Conservation (phyloP, 129 eudicot species). For the carrot (Daucus carota) region DNA sequence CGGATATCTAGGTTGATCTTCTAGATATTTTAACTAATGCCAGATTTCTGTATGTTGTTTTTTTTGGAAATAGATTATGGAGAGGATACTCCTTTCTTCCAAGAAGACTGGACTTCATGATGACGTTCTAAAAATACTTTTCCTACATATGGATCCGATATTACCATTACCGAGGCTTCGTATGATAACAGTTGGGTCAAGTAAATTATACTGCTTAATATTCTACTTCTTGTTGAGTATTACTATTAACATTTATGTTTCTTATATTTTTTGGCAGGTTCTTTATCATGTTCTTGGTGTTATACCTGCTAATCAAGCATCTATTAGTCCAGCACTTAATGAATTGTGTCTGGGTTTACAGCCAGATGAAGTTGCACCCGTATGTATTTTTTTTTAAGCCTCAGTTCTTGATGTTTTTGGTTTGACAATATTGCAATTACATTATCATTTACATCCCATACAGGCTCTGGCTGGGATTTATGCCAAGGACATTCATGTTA, state of each 20-base stretch:
- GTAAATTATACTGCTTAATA: not conserved
- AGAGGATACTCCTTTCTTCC: constrained; percentile 74
- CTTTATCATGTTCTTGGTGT: constrained; percentile 90
- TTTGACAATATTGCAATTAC: not conserved
- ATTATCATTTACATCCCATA: constrained; percentile 8
- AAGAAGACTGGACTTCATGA: constrained; percentile 92
- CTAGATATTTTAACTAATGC: not conserved
- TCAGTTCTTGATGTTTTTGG: constrained; percentile 1
- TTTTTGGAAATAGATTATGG: constrained; percentile 55
- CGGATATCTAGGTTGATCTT: not conserved
- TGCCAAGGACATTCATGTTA: constrained; percentile 94
- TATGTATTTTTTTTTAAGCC: constrained; percentile 26
- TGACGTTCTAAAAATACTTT: constrained; percentile 74
- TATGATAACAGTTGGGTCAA: constrained; percentile 79
- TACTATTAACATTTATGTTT: not conserved
- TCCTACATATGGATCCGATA: constrained; percentile 81
- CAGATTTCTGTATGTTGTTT: not conserved
- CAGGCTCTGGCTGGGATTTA: constrained; percentile 91
- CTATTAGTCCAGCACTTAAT: constrained; percentile 86
- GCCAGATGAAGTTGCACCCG: constrained; percentile 81
- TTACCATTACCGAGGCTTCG: constrained; percentile 88
- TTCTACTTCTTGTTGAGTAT: not conserved
- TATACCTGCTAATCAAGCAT: constrained; percentile 80
- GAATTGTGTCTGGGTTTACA: constrained; percentile 94
- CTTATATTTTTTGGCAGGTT: constrained; percentile 49